These are phyloP conservation scores for Picochlorum sp. DNA, from an alignment of 139 green algal species.

Conservation along the genomic window DNA sequence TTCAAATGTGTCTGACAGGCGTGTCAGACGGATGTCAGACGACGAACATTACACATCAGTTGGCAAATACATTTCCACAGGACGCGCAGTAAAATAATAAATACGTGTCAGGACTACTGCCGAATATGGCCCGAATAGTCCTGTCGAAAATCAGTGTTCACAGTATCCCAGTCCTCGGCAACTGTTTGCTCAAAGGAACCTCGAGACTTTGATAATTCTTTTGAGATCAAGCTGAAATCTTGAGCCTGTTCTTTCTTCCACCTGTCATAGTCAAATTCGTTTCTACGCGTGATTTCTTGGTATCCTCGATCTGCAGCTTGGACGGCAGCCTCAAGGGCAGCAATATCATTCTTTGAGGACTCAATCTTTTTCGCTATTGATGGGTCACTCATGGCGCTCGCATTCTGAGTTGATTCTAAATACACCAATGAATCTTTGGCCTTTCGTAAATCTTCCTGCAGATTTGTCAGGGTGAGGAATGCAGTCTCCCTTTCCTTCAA, in stretches of 20 bases:
- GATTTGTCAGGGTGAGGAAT: slow-evolving; percentile 52
- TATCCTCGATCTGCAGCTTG: slow-evolving; percentile 43
- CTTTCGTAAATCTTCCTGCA: slow-evolving; percentile 40
- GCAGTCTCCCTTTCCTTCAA: slow-evolving; percentile 50
- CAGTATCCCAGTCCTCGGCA: slow-evolving; percentile 1
- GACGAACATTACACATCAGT: no score
- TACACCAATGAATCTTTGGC: slow-evolving; percentile 26
- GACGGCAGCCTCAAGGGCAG: slow-evolving; percentile 31
- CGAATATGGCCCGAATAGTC: no score
- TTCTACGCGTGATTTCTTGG: slow-evolving; percentile 29
- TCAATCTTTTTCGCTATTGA: slow-evolving; percentile 25
- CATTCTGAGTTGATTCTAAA: slow-evolving; percentile 15
- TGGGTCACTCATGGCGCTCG: slow-evolving; percentile 20
- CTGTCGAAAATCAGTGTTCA: no score
- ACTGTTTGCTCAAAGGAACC: slow-evolving; percentile 14
- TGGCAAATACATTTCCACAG: no score
- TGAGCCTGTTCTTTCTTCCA: slow-evolving; percentile 8
- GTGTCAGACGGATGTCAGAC: no score
- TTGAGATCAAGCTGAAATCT: slow-evolving; percentile 20
- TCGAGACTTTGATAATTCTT: slow-evolving; percentile 1
- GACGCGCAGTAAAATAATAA: no score
- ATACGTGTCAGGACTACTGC: no score
- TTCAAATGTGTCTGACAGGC: no score
- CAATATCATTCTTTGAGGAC: slow-evolving; percentile 42
- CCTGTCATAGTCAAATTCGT: slow-evolving; percentile 32